A percentile compares a stretch with the other conserved stretches of the same genome.
Conservation (phyloP, 768 basidiomycete genomes). For the Leccinum truebloodii region DNA sequence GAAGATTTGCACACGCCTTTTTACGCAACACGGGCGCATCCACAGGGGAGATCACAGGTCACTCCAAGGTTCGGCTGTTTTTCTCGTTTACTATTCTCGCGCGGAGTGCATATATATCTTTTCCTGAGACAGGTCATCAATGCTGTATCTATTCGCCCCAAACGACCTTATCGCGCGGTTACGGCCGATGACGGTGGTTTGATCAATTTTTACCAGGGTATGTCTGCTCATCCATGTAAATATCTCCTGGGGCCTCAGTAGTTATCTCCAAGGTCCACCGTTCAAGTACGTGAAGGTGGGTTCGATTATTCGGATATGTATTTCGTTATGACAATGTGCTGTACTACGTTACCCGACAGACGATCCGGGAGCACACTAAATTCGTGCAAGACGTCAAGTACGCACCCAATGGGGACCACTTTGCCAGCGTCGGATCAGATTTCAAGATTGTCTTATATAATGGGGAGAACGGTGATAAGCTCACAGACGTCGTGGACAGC, state of each 20-base stretch:
- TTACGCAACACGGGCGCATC: slow-evolving; percentile 83
- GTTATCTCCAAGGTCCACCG: slow-evolving; percentile 56
- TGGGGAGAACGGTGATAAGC: slow-evolving; percentile 81
- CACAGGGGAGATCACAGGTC: slow-evolving; percentile 86
- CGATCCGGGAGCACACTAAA: slow-evolving; percentile 85
- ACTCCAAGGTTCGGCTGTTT: slow-evolving; percentile 65
- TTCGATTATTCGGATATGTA: neutral
- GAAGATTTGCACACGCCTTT: slow-evolving; percentile 81
- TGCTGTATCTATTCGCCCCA: slow-evolving; percentile 82
- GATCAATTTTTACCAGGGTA: slow-evolving; percentile 83
- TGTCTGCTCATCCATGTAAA: slow-evolving; percentile 5
- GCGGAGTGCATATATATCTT: neutral
- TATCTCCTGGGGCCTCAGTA: slow-evolving; percentile 1
- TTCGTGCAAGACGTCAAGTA: slow-evolving; percentile 92
- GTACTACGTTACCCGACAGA: slow-evolving; percentile 40
- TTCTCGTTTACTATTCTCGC: neutral
- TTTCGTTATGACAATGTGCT: neutral
- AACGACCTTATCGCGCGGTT: slow-evolving; percentile 88
- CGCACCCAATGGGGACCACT: slow-evolving; percentile 76
- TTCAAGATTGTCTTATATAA: slow-evolving; percentile 87
- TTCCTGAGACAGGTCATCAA: slow-evolving; percentile 64
- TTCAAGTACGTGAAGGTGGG: slow-evolving; percentile 86
- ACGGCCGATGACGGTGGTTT: slow-evolving; percentile 84
- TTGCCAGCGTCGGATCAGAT: slow-evolving; percentile 90
- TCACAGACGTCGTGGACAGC: slow-evolving; percentile 65